Evolutionary conservation across 1,284 basidiomycete genomes (phyloP).

Genomic region (Tilletia horrida): DNA sequence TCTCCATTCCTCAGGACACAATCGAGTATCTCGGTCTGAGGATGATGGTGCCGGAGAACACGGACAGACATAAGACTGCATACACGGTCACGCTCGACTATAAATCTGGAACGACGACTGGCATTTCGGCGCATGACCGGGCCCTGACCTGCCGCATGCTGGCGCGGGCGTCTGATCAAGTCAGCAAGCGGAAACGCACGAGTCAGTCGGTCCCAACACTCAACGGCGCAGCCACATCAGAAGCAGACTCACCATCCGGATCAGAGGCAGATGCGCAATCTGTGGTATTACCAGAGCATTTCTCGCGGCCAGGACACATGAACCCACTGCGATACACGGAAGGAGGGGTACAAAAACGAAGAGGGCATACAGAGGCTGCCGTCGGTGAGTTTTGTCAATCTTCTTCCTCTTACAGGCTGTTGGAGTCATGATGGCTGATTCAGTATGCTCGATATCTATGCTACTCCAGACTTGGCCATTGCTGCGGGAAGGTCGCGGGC

Average conservation of each 20-base stretch:
- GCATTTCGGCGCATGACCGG: slow-evolving; percentile 94
- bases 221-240: not conserved
- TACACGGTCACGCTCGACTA: slow-evolving; percentile 97
- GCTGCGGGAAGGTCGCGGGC: slow-evolving; percentile 73
- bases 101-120: slow-evolving; percentile 86
- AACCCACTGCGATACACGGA: slow-evolving; percentile 82
- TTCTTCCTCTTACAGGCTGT: not conserved
- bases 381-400: slow-evolving; percentile 60
- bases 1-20: slow-evolving; percentile 73
- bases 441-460: not conserved
- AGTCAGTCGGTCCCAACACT: not conserved
- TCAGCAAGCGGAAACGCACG: not conserved
- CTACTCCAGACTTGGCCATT: slow-evolving; percentile 69
- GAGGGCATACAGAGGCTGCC: slow-evolving; percentile 88
- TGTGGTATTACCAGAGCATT: slow-evolving; percentile 61
- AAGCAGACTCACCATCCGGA: no score
- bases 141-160: slow-evolving; percentile 80
- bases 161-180: slow-evolving; percentile 58
- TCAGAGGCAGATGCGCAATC: no score
- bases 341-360: slow-evolving; percentile 78
- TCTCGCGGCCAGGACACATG: slow-evolving; percentile 90
- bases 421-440: not conserved
- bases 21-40: slow-evolving; percentile 79
- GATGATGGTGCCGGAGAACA: slow-evolving; percentile 87
- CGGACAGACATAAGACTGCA: slow-evolving; percentile 87